Percentiles rank a stretch among this genome's conserved stretches.
These are phyloP conservation scores for Nannochloris sp. DNA, from an alignment of 139 green algal species.

Conservation along the genomic window DNA sequence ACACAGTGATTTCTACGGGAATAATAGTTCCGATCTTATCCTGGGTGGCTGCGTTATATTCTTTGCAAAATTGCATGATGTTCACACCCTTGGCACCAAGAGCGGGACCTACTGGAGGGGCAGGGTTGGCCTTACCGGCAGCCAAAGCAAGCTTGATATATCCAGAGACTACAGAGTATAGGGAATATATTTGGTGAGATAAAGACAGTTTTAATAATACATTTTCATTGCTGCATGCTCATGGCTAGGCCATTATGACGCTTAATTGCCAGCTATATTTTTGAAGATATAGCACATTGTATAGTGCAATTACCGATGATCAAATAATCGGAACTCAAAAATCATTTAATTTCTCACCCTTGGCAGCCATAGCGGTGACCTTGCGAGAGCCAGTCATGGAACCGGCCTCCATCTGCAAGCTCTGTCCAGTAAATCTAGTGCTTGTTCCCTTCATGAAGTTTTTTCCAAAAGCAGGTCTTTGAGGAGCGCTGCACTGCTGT, in stretches of 20 bases:
- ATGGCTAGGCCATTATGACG: neutral
- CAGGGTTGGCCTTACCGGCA: slow-evolving; percentile 97
- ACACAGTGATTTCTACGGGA: slow-evolving; percentile 99
- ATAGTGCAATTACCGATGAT: neutral
- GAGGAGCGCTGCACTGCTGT: neutral
- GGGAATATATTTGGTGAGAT: neutral
- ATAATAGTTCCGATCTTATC: slow-evolving; percentile 96
- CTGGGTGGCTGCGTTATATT: slow-evolving; percentile 96
- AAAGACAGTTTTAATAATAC: neutral
- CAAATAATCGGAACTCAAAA: neutral
- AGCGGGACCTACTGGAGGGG: slow-evolving; percentile 93
- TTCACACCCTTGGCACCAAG: slow-evolving; percentile 98
- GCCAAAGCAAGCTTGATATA: slow-evolving; percentile 96
- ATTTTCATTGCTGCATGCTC: no score
- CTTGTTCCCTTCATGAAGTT: slow-evolving; percentile 8
- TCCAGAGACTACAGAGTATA: slow-evolving; percentile 60
- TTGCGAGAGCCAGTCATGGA: slow-evolving; percentile 7
- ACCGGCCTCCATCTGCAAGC: slow-evolving; percentile 2
- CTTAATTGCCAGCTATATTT: neutral
- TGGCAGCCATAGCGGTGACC: slow-evolving; percentile 49
- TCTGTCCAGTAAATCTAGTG: slow-evolving; percentile 6
- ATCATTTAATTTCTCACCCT: slow-evolving; percentile 47
- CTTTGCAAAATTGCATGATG: slow-evolving; percentile 99
- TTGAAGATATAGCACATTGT: neutral
- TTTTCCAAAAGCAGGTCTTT: slow-evolving; percentile 1